Evolutionary conservation across 2,329 filamentous ascomycete genomes (phyloP).

Genomic region (Pseudocercospora vitis): DNA sequence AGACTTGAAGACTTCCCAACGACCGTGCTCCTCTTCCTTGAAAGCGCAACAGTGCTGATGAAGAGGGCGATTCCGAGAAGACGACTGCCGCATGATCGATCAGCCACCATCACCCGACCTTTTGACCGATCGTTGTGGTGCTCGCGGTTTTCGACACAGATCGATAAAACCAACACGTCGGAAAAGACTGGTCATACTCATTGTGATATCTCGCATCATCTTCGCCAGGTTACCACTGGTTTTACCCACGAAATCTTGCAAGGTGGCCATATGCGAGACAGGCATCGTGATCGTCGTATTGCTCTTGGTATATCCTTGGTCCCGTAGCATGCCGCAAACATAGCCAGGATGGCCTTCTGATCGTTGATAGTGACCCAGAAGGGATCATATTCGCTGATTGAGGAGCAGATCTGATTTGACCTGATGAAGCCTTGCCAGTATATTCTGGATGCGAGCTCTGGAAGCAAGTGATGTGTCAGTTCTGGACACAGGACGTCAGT

Average conservation of each 20-base stretch:
- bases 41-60: neutral
- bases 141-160: neutral
- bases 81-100: neutral
- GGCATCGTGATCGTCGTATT: neutral
- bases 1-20: constrained; percentile 1
- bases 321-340: neutral
- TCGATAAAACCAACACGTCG: neutral
- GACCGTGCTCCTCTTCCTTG: neutral
- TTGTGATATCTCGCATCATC: neutral
- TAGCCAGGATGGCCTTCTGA: neutral
- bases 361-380: neutral
- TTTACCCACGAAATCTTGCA: neutral
- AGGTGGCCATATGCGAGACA: neutral
- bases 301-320: neutral
- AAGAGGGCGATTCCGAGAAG: neutral
- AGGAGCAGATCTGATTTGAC: too few relatives aligned
- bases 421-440: too few relatives aligned
- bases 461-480: too few relatives aligned
- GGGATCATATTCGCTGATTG: neutral
- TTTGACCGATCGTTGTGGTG: neutral
- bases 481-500: too few relatives aligned
- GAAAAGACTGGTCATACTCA: neutral
- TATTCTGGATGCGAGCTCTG: too few relatives aligned
- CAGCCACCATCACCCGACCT: neutral
- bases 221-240: neutral